phyloP scores from a whole-genome alignment of 306 rosid genomes.

The Aeschynomene evenia region DNA sequence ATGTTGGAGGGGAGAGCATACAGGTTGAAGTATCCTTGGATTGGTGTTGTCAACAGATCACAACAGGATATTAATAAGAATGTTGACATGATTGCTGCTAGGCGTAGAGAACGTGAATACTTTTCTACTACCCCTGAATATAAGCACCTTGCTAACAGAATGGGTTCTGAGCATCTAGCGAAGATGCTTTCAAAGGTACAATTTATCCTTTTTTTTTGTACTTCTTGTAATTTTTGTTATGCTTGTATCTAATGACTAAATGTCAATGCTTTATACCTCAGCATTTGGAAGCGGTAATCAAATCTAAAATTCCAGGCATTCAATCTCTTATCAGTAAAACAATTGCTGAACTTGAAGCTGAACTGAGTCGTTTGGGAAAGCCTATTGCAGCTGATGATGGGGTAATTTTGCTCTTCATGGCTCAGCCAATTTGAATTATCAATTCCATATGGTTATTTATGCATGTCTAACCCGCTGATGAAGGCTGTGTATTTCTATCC shows the following conservation, averaged over 20 bases:
- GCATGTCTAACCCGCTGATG: neutral
- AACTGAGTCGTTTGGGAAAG: conserved; percentile 85
- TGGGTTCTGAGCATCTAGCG: conserved; percentile 98
- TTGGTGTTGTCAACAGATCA: conserved; percentile 93
- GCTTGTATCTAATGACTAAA: conserved; percentile 3
- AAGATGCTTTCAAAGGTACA: conserved; percentile 88
- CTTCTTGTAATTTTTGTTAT: neutral
- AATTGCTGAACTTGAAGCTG: conserved; percentile 81
- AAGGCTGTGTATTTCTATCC: neutral
- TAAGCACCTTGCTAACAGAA: conserved; percentile 81
- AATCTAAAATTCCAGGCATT: conserved; percentile 90
- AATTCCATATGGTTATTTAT: neutral
- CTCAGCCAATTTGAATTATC: neutral
- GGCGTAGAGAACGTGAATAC: conserved; percentile 87
- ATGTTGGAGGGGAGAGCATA: conserved; percentile 81
- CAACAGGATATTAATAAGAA: conserved; percentile 91
- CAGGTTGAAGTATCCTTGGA: conserved; percentile 85
- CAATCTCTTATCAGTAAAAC: conserved; percentile 91
- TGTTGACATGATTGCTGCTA: conserved; percentile 97
- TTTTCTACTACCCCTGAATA: conserved; percentile 80
- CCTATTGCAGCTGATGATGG: conserved; percentile 89
- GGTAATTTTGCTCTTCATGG: conserved; percentile 50
- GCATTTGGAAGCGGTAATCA: conserved; percentile 97
- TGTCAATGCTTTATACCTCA: conserved; percentile 40
- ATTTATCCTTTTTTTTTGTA: neutral